phyloP scores from a whole-genome alignment of 331 rosid species.

The Dryas integrifolia region DNA sequence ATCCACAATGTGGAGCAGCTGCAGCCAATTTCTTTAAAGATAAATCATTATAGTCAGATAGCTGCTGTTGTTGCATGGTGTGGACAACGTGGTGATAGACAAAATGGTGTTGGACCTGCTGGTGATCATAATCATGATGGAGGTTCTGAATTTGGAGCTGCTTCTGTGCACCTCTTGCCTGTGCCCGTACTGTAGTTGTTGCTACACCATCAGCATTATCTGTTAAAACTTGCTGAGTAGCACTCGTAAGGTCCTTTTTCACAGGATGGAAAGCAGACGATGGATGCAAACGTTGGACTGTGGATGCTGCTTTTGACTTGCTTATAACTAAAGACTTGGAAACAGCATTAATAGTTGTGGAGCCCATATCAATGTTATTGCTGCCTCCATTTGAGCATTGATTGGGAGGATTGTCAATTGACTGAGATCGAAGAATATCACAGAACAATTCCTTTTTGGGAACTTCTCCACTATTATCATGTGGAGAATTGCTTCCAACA shows the following conservation, averaged over 20 bases:
- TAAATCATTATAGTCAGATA: slow-evolving; percentile 41
- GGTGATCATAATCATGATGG: slow-evolving; percentile 34
- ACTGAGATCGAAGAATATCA: slow-evolving; percentile 60
- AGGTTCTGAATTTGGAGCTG: slow-evolving; percentile 45
- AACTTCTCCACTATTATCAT: slow-evolving; percentile 44
- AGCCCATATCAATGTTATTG: slow-evolving; percentile 73
- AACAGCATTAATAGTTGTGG: slow-evolving; percentile 54
- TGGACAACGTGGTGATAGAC: slow-evolving; percentile 26
- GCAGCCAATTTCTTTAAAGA: slow-evolving; percentile 56
- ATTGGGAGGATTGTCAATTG: slow-evolving; percentile 62
- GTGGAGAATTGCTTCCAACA: slow-evolving; percentile 65
- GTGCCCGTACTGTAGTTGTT: slow-evolving; percentile 37
- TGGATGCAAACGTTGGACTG: slow-evolving; percentile 48
- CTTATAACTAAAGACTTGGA: slow-evolving; percentile 44
- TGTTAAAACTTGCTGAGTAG: slow-evolving; percentile 43
- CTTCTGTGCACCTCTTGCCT: slow-evolving; percentile 40
- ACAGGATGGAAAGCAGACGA: slow-evolving; percentile 56
- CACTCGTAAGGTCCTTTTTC: slow-evolving; percentile 37
- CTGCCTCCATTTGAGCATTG: slow-evolving; percentile 66
- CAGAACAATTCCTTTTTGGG: slow-evolving; percentile 46
- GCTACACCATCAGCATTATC: slow-evolving; percentile 37
- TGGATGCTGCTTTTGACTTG: slow-evolving; percentile 46
- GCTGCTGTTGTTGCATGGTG: slow-evolving; percentile 38
- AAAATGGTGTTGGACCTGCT: slow-evolving; percentile 28
- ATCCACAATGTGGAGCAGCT: slow-evolving; percentile 60